A percentile compares a stretch with the other conserved stretches of the same genome.
Evolutionary conservation across 2,329 filamentous ascomycete genomes (phyloP).

Genomic region (Alternaria metachromatica): DNA sequence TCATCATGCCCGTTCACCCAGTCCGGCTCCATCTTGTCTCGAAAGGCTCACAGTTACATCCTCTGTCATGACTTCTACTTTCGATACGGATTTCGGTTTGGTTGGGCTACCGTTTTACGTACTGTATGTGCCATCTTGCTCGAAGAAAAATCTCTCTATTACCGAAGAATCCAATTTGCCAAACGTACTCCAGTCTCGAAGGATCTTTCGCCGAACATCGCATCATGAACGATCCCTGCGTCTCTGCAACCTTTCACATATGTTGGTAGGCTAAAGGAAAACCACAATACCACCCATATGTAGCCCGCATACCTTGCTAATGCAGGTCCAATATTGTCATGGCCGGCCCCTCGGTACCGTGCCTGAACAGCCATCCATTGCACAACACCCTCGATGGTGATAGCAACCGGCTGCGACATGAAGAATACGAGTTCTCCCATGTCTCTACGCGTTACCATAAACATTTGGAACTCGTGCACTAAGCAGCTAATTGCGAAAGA

Average conservation of each 20-base stretch:
- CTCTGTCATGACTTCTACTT: neutral
- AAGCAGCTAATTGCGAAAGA: conserved; percentile 9
- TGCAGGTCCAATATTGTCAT: neutral
- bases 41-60: neutral
- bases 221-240: neutral
- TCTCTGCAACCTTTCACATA: neutral
- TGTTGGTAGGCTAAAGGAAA: neutral
- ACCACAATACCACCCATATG: neutral
- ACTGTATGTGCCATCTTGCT: neutral
- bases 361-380: neutral
- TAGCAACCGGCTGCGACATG: conserved; percentile 4
- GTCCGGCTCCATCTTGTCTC: neutral
- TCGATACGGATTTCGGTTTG: neutral
- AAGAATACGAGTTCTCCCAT: conserved; percentile 4
- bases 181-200: neutral
- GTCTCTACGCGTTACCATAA: conserved; percentile 10
- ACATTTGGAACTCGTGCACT: conserved; percentile 6
- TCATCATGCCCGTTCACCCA: neutral
- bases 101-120: neutral
- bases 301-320: neutral
- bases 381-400: neutral
- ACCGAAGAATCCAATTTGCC: neutral
- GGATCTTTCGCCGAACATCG: neutral
- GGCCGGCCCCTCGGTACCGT: neutral
- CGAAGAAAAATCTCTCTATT: neutral